These are phyloP conservation scores for Mucor piriformis DNA, from an alignment of 371 early-diverging fungal species.

Conservation along the genomic window DNA sequence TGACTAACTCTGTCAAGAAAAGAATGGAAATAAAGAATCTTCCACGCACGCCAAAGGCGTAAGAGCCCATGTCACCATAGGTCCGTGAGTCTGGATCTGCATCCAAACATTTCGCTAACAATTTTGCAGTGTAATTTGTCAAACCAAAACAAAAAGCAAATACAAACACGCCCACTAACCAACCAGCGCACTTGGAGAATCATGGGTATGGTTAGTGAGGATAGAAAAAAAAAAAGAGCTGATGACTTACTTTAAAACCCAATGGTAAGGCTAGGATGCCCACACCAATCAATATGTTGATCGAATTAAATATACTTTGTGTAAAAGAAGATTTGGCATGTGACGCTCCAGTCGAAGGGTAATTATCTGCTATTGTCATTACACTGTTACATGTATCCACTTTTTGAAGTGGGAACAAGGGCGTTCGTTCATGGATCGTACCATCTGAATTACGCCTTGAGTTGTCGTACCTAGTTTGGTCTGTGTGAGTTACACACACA, in stretches of 20 bases:
- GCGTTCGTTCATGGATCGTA: constrained; percentile 23
- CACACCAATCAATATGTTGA: constrained; percentile 69
- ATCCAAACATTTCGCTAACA: constrained; percentile 64
- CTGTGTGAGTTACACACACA: background rate
- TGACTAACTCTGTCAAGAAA: constrained; percentile 69
- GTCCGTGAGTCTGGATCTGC: constrained; percentile 49
- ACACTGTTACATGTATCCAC: constrained; percentile 34
- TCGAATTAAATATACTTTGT: constrained; percentile 57
- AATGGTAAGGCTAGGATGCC: constrained; percentile 63
- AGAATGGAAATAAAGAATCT: constrained; percentile 51
- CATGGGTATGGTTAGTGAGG: background rate
- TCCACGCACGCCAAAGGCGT: constrained; percentile 65
- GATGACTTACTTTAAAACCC: constrained; percentile 53
- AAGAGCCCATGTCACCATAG: constrained; percentile 71
- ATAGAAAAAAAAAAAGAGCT: background rate
- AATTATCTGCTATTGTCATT: constrained; percentile 43
- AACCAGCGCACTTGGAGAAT: constrained; percentile 53
- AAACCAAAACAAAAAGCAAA: constrained; percentile 58
- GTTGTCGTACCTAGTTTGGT: background rate
- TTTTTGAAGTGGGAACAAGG: constrained; percentile 12
- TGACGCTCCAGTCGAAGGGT: constrained; percentile 8
- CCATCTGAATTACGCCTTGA: constrained; percentile 18
- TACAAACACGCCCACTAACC: constrained; percentile 60
- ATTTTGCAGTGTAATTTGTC: constrained; percentile 68
- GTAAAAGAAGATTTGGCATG: constrained; percentile 45